Conservation (phyloP, 2,329 filamentous ascomycete species). For the Huntiella savannae region DNA sequence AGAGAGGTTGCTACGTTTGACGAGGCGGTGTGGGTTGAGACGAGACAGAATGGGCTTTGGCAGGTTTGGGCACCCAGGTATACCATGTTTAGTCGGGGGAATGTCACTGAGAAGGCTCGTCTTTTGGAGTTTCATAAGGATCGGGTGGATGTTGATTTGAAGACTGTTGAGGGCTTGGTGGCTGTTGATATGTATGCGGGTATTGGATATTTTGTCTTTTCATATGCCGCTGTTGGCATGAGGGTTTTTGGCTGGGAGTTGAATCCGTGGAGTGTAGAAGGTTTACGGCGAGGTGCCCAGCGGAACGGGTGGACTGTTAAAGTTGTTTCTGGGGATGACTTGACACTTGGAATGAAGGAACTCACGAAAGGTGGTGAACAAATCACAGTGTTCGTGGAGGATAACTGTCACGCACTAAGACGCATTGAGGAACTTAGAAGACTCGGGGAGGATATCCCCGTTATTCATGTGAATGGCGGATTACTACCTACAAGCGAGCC, state of each 20-base stretch:
- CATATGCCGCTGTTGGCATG: slow-evolving; percentile 54
- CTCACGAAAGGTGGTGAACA: slow-evolving; percentile 26
- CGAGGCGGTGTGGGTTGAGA: slow-evolving; percentile 57
- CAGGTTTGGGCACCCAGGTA: slow-evolving; percentile 79
- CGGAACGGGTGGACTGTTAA: slow-evolving; percentile 47
- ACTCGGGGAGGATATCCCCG: slow-evolving; percentile 14
- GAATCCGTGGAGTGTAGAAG: slow-evolving; percentile 76
- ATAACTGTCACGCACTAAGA: slow-evolving; percentile 36
- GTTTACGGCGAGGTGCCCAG: slow-evolving; percentile 53
- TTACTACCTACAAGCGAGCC: slow-evolving; percentile 38
- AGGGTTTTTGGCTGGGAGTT: slow-evolving; percentile 75
- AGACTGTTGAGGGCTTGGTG: neutral
- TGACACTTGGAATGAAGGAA: slow-evolving; percentile 17
- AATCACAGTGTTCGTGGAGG: slow-evolving; percentile 50
- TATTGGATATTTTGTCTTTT: slow-evolving; percentile 86
- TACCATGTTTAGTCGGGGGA: slow-evolving; percentile 90
- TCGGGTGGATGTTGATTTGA: neutral
- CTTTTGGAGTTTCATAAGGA: slow-evolving; percentile 35
- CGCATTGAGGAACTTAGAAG: slow-evolving; percentile 20
- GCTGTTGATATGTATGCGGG: slow-evolving; percentile 77
- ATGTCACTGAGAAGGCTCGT: slow-evolving; percentile 72
- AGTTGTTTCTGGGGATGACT: slow-evolving; percentile 27
- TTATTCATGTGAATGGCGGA: slow-evolving; percentile 45
- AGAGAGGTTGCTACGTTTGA: slow-evolving; percentile 27
- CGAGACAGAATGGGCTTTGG: slow-evolving; percentile 57